These are phyloP conservation scores for Aeschynomene evenia DNA, from an alignment of 306 rosid genomes.

Conservation along the genomic window DNA sequence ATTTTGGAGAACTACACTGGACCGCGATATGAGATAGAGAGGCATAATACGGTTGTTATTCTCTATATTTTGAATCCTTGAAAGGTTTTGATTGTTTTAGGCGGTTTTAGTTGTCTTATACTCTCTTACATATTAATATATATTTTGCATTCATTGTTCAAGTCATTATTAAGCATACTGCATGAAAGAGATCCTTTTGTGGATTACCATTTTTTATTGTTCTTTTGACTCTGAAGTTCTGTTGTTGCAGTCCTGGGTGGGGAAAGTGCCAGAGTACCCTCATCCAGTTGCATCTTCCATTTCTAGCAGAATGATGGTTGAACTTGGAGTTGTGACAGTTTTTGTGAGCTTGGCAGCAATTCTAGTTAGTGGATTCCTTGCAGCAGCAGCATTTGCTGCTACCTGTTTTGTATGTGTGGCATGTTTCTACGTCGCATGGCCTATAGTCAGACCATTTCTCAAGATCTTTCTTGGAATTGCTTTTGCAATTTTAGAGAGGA, in stretches of 20 bases:
- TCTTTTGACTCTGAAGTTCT: slow-evolving; percentile 20
- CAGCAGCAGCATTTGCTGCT: slow-evolving; percentile 78
- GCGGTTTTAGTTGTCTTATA: neutral
- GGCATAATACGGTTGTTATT: slow-evolving; percentile 57
- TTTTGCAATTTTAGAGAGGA: slow-evolving; percentile 65
- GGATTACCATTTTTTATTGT: slow-evolving; percentile 13
- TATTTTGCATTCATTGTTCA: neutral
- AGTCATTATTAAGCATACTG: slow-evolving; percentile 29
- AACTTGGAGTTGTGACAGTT: slow-evolving; percentile 66
- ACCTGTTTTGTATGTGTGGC: slow-evolving; percentile 69
- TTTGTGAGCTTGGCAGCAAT: slow-evolving; percentile 65
- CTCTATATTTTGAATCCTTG: slow-evolving; percentile 26
- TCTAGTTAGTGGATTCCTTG: slow-evolving; percentile 79
- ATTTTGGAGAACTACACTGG: slow-evolving; percentile 73
- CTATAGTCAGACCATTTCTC: slow-evolving; percentile 69
- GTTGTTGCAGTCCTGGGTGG: slow-evolving; percentile 77
- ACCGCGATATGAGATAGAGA: slow-evolving; percentile 80
- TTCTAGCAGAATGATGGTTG: slow-evolving; percentile 91
- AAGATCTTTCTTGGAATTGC: slow-evolving; percentile 55
- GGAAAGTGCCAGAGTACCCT: slow-evolving; percentile 71
- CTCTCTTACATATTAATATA: neutral
- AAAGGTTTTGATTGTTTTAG: slow-evolving; percentile 7
- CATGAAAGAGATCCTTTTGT: slow-evolving; percentile 25
- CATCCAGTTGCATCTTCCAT: slow-evolving; percentile 88
- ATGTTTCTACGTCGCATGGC: slow-evolving; percentile 69